Percentiles rank a stretch among this genome's conserved stretches.
Conservation (phyloP, 2,329 filamentous ascomycete genomes). For the Cladophialophora yegresii region DNA sequence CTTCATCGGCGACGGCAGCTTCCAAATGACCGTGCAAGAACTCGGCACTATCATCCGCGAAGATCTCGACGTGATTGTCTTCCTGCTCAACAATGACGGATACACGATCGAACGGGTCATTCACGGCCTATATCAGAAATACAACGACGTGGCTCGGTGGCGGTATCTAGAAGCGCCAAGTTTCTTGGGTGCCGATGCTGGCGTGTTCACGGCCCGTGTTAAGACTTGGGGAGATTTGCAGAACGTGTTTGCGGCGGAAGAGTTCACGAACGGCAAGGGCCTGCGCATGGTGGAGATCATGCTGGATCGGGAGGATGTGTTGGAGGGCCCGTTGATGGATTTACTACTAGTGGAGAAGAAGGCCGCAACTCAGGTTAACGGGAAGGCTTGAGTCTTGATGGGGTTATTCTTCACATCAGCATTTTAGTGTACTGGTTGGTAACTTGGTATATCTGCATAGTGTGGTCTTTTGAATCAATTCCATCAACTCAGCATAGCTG, state of each 20-base stretch:
- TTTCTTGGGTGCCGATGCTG: slow-evolving; percentile 63
- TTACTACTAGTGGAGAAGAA: slow-evolving; percentile 40
- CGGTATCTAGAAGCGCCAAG: slow-evolving; percentile 56
- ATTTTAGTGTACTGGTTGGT: not conserved
- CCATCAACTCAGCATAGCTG: not conserved
- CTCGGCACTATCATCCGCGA: slow-evolving; percentile 63
- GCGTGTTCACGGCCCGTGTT: slow-evolving; percentile 46
- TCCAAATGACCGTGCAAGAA: slow-evolving; percentile 67
- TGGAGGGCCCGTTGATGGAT: slow-evolving; percentile 36
- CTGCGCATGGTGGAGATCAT: slow-evolving; percentile 47
- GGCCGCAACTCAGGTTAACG: not conserved
- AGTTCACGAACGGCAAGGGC: slow-evolving; percentile 42
- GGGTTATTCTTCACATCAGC: not conserved
- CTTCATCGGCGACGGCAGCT: slow-evolving; percentile 61
- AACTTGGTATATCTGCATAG: not conserved
- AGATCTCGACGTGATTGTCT: slow-evolving; percentile 60
- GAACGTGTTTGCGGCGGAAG: slow-evolving; percentile 42
- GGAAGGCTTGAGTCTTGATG: not conserved
- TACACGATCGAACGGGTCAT: slow-evolving; percentile 89
- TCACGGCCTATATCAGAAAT: slow-evolving; percentile 74
- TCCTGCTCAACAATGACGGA: slow-evolving; percentile 83
- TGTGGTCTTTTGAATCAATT: not conserved
- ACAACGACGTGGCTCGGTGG: slow-evolving; percentile 81
- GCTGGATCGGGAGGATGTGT: slow-evolving; percentile 44
- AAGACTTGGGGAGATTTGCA: slow-evolving; percentile 53